A percentile compares a stretch with the other conserved stretches of the same genome.
Conservation (phyloP, 2,329 filamentous ascomycete species). For the Elsinoe australis region DNA sequence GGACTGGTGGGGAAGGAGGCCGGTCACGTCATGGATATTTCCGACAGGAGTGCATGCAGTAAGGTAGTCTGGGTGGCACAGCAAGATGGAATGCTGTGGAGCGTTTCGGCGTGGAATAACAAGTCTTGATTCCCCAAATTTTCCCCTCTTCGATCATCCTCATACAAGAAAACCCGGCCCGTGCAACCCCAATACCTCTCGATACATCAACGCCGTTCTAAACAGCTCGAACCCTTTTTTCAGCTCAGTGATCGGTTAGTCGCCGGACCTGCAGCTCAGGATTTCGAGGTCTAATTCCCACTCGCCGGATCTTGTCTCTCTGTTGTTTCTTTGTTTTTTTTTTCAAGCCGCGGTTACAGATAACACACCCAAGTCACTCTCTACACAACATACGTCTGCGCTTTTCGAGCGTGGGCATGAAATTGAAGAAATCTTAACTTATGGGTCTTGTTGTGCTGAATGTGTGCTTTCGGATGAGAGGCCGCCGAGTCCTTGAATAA, state of each 20-base stretch:
- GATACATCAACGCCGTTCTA: no score
- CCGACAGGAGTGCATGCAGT: slow-evolving; percentile 15
- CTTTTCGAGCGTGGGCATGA: slow-evolving; percentile 16
- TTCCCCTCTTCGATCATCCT: slow-evolving; percentile 2
- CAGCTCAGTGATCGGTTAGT: background rate
- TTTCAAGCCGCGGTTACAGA: slow-evolving; percentile 15
- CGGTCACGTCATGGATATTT: slow-evolving; percentile 11
- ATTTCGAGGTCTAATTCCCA: background rate
- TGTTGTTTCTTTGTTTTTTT: slow-evolving; percentile 7
- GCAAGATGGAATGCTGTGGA: slow-evolving; percentile 16
- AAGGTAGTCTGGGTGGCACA: slow-evolving; percentile 16
- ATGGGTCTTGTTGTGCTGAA: background rate
- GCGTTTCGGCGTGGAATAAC: slow-evolving; percentile 18
- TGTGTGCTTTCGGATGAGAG: no score
- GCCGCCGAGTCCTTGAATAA: background rate
- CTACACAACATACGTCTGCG: slow-evolving; percentile 15
- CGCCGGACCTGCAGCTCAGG: background rate
- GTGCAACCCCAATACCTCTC: background rate
- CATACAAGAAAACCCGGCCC: slow-evolving; percentile 4
- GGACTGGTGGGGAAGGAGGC: slow-evolving; percentile 9
- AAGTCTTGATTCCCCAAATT: slow-evolving; percentile 19
- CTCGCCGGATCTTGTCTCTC: slow-evolving; percentile 13
- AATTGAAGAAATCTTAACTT: slow-evolving; percentile 14
- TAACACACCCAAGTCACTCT: slow-evolving; percentile 18
- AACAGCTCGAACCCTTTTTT: background rate